Percentiles rank a stretch among this genome's conserved stretches.
These are phyloP conservation scores for Talaromyces pinophilus DNA, from an alignment of 2,329 filamentous ascomycete genomes.

Conservation along the genomic window DNA sequence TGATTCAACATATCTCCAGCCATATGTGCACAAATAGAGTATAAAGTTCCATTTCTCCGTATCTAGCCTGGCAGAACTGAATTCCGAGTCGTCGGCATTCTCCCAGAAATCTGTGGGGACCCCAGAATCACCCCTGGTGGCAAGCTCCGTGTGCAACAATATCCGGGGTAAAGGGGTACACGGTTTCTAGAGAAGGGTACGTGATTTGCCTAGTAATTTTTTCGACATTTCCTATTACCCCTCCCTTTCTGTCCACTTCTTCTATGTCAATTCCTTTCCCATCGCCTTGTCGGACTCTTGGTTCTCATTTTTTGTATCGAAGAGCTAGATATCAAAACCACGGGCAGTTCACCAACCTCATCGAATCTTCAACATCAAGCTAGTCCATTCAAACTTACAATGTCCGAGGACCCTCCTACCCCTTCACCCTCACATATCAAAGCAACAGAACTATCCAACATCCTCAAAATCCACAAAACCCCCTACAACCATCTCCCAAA, in stretches of 20 bases:
- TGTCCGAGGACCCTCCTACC: neutral
- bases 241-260: neutral
- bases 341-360: neutral
- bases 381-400: neutral
- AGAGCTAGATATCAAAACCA: neutral
- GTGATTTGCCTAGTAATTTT: neutral
- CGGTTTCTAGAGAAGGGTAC: neutral
- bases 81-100: neutral
- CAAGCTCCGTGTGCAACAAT: neutral
- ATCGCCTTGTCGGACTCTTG: neutral
- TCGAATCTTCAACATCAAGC: neutral
- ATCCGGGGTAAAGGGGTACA: neutral
- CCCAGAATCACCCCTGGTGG: neutral
- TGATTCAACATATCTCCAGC: neutral
- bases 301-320: neutral
- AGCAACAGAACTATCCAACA: neutral
- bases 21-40: neutral
- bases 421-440: neutral
- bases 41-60: too few relatives aligned
- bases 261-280: neutral
- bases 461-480: slow-evolving; percentile 26
- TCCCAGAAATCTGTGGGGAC: neutral
- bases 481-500: slow-evolving; percentile 52
- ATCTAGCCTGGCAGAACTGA: neutral
- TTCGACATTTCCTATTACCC: neutral